Conservation (phyloP, 441 rosid species). For the Aquilaria agallochum region DNA sequence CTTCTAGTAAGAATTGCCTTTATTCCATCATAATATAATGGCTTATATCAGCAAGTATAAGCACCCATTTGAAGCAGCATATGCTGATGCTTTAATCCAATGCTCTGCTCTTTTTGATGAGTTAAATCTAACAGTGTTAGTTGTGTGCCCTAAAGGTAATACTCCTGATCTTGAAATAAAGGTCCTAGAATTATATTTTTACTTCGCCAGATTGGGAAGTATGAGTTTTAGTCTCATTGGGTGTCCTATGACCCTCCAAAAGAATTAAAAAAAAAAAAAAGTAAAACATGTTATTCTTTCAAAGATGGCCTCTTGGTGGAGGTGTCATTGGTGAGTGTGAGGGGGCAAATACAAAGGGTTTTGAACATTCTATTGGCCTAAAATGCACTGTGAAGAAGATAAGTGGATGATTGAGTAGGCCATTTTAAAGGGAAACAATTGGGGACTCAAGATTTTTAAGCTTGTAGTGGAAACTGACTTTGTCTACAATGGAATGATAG, state of each 20-base stretch:
- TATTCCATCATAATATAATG: constrained; percentile 10
- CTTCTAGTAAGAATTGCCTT: constrained; percentile 5
- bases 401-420: constrained; percentile 22
- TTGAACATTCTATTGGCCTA: constrained; percentile 6
- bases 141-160: too few relatives aligned
- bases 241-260: too few relatives aligned
- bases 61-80: background rate
- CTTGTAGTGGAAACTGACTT: constrained; percentile 4
- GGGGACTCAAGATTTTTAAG: background rate
- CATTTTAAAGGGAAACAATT: constrained; percentile 23
- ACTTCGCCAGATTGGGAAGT: too few relatives aligned
- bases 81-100: constrained; percentile 8
- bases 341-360: constrained; percentile 15
- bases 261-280: too few relatives aligned
- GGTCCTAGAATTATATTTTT: too few relatives aligned
- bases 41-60: constrained; percentile 2
- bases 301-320: constrained; percentile 19
- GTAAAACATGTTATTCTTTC: too few relatives aligned
- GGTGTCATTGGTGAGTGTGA: constrained; percentile 25
- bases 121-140: too few relatives aligned
- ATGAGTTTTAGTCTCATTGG: too few relatives aligned
- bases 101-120: constrained; percentile 15
- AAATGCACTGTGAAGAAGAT: constrained; percentile 13
- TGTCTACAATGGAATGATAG: constrained; percentile 10
- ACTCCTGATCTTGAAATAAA: too few relatives aligned